Percentiles rank a stretch among this genome's conserved stretches.
Evolutionary conservation across 2,329 filamentous ascomycete genomes (phyloP).

Genomic region (Neofusicoccum cordaticola): DNA sequence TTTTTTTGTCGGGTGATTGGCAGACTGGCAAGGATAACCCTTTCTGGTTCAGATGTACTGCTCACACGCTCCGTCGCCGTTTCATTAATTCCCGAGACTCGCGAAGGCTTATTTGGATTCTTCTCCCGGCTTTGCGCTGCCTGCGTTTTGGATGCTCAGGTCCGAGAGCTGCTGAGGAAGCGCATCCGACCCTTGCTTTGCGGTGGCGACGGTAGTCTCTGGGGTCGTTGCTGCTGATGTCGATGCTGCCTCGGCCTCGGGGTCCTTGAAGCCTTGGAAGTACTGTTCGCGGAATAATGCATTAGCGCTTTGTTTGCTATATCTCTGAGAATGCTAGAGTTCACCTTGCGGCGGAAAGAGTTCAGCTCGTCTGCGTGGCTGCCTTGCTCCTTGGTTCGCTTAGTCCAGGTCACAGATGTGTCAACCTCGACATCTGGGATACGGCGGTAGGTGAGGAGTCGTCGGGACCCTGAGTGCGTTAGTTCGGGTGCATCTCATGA

Average conservation of each 20-base stretch:
- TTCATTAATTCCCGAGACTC: not conserved
- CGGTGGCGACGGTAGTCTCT: not conserved
- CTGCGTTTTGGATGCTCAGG: not conserved
- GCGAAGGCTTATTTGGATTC: not conserved
- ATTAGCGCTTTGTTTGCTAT: not conserved
- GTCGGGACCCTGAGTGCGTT: conserved; percentile 65
- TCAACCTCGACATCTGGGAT: conserved; percentile 45
- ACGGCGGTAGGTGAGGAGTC: conserved; percentile 81
- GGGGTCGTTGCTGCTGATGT: not conserved
- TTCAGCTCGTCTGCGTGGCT: conserved; percentile 65
- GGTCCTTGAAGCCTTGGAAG: conserved; percentile 39
- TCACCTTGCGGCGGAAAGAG: conserved; percentile 58
- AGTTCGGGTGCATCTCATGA: conserved; percentile 38
- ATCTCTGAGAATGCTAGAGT: not conserved
- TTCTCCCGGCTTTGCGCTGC: not conserved
- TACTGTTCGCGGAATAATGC: conserved; percentile 22
- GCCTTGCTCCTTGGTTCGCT: conserved; percentile 40
- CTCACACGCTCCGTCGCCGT: not conserved
- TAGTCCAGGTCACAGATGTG: conserved; percentile 18
- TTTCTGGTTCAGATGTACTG: not conserved
- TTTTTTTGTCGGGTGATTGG: not conserved
- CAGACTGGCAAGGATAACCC: too few species aligned
- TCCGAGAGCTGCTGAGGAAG: not conserved
- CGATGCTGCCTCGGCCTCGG: not conserved
- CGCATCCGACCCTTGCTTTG: not conserved